Base-by-base conservation (phyloP, 2,329 filamentous ascomycete genomes). In the Colletotrichum liriopes region DNA sequence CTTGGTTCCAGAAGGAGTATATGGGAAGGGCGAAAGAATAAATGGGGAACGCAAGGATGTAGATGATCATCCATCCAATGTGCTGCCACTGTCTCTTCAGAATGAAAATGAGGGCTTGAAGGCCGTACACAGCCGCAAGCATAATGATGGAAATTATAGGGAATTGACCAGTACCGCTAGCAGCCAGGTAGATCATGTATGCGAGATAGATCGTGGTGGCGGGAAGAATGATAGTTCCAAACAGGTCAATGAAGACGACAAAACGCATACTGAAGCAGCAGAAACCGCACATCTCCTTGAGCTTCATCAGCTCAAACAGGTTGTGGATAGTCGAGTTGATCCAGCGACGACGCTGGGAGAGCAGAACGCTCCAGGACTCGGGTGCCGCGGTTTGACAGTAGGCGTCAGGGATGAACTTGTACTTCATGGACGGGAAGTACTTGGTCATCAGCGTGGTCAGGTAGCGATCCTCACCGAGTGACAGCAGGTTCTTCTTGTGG, bases 291-390 rank as follows among this genome's bases (percentile, higher is more conserved):
- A 99, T 92, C 79, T 99, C 95, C 81, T 95, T 93, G 58, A 99
- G 88, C 78, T 93, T 93, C 80, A 98, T 92, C 79, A 99, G 86
- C 82, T 99, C 96, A 35, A 93, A 93, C 79, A 99, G 83, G 81
- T 99, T 99, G 87, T 99, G 96, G 73, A 99, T 93, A 12, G 96
- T 99, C 1, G 96, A 98, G 85, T 99, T 99, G 83, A 99, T 99
- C 96, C 96, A 99, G 81, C 96, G 93, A 86, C 96, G 95, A 88
- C 96, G 92, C 82, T 99, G 96, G n/a, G 96, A 99, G 41, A 99
- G 87, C 77, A 99, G 85, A 77, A 99, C 94, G 79, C 92, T 93
- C 94, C 95, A 99, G 32, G 93, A 94, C 78, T 98, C 95, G 2
- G 96, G 96, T 0, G 96, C 96, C 54, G 96, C 96, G 1, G 96